Evolutionary conservation across 208 protist species (phyloP).

Genomic region (Leishmania tarentolae): DNA sequence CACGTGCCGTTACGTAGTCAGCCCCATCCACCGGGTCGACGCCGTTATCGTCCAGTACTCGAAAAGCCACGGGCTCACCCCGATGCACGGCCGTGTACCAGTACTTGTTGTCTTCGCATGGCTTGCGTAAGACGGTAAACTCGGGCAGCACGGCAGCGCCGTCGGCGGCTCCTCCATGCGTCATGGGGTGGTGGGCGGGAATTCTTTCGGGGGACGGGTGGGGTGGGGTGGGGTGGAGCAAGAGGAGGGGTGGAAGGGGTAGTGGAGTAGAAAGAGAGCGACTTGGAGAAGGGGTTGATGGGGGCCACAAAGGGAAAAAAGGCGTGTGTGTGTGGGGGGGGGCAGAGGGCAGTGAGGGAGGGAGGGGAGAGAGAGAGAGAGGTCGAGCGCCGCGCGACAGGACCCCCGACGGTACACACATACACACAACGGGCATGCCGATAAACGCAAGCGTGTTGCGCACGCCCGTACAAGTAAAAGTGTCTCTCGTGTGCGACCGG

Average conservation of each 20-base stretch:
- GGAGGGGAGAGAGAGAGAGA: background rate
- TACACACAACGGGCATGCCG: background rate
- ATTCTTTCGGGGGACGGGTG: background rate
- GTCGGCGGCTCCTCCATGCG: background rate
- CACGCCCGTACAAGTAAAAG: background rate
- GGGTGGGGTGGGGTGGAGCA: background rate
- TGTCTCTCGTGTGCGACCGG: background rate
- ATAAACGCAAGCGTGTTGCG: background rate
- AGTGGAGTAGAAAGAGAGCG: background rate
- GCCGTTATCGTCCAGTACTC: conserved; percentile 32
- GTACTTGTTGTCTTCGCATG: conserved; percentile 25
- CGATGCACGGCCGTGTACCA: conserved; percentile 41
- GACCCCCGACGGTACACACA: background rate
- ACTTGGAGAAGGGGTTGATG: background rate
- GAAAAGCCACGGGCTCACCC: conserved; percentile 44
- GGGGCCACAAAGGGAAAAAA: background rate
- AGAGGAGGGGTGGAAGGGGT: background rate
- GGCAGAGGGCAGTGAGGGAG: background rate
- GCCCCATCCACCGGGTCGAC: conserved; percentile 27
- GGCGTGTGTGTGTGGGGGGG: background rate
- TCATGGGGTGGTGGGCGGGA: background rate
- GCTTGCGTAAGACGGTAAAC: conserved; percentile 30
- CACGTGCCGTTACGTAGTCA: conserved; percentile 12
- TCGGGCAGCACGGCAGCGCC: conserved; percentile 13
- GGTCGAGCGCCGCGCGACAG: background rate